phyloP scores from a whole-genome alignment of 2,329 filamentous ascomycete genomes.

The Coleophoma eucalyptorum region DNA sequence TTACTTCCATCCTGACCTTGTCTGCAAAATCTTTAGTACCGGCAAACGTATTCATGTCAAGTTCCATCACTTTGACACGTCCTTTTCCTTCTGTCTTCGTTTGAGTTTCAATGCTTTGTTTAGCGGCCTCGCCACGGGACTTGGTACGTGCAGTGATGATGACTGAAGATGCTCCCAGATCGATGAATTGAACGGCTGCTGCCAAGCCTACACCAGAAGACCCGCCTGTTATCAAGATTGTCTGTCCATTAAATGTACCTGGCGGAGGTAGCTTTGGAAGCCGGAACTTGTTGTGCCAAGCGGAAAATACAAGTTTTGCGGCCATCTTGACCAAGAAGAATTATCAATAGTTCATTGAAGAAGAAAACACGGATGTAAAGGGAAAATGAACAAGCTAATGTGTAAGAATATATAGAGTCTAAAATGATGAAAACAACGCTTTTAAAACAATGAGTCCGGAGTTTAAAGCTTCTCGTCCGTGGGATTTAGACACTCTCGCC shows the following conservation, averaged over 20 bases:
- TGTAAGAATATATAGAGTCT: too few species aligned
- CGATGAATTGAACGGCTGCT: slow-evolving; percentile 34
- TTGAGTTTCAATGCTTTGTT: slow-evolving; percentile 28
- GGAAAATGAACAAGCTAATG: too few species aligned
- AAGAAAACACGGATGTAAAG: too few species aligned
- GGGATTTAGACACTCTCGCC: too few species aligned
- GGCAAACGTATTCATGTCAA: slow-evolving; percentile 23
- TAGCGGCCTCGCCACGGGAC: slow-evolving; percentile 32
- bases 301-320: background rate
- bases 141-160: slow-evolving; percentile 35
- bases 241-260: slow-evolving; percentile 21
- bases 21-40: slow-evolving; percentile 17
- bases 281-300: slow-evolving; percentile 21
- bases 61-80: slow-evolving; percentile 15
- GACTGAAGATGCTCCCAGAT: slow-evolving; percentile 33
- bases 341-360: background rate
- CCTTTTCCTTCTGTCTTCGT: slow-evolving; percentile 12
- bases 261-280: slow-evolving; percentile 19
- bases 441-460: too few species aligned
- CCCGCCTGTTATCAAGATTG: slow-evolving; percentile 36
- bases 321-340: slow-evolving; percentile 2
- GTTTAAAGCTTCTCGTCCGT: too few species aligned
- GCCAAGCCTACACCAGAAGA: slow-evolving; percentile 37
- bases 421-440: too few species aligned
- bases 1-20: slow-evolving; percentile 14